Base-by-base conservation (phyloP, 345 rosid species). In the Dovyalis caffra region DNA sequence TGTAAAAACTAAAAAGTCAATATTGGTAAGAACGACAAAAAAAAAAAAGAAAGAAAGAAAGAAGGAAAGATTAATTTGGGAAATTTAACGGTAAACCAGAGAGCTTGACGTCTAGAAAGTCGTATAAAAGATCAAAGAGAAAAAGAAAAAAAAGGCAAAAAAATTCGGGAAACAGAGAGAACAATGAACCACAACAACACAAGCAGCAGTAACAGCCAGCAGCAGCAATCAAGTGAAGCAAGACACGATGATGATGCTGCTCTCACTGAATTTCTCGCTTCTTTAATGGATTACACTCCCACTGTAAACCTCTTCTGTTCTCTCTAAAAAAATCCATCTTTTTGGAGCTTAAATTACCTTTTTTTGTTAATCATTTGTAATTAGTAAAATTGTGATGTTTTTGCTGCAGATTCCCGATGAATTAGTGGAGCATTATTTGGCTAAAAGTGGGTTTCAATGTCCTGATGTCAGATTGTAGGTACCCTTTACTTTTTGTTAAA, bases 381-480 rank as follows among this genome's bases (percentile, higher is more conserved):
- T 25, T 26, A 15, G 45, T 78, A 5, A 51, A 40, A 69, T 57
- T 12, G 61, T 47, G 63, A 31, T 32, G 25, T 8, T 77, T 25
- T n/a, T 25, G 43, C 6, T 16, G 51, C 87, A 95, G 99, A 93
- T 93, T 80, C 99, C 96, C 31, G 99, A 95, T 73, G 98, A 93
- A 77, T 78, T 95, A 83, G 99, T 93, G 72, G 98, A 95, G 87
- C 93, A 91, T 82, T 95, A 90, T 85, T 77, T 95, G 75, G 97
- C 91, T n/a, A 95, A 87, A 86, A 95, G 99, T 79, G 99, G 99
- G 35, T 92, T 95, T 75, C 99, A 95, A 75, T 90, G 92, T 79
- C 99, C 99, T 25, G 96, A 92, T 77, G 94, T 91, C 74, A 89
- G 99, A 90, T 78, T 95, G 98, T 95, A 88, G 90, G 97, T 90